These are phyloP conservation scores for Colletotrichum echinochloae DNA, from an alignment of 2,329 filamentous ascomycete genomes.

Conservation along the genomic window DNA sequence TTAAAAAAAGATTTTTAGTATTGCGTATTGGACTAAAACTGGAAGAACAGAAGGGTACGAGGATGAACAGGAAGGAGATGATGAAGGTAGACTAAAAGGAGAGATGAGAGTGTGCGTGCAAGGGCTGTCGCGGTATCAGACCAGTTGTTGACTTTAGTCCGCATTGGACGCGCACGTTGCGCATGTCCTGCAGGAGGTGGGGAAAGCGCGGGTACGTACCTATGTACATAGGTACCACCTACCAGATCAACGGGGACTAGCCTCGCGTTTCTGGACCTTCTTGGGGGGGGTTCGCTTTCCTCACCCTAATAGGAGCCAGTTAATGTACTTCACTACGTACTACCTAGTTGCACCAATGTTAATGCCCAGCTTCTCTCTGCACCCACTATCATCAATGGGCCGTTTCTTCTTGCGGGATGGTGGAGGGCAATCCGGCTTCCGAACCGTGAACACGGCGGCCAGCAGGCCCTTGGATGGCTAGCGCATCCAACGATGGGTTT, in stretches of 20 bases:
- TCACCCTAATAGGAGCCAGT: neutral
- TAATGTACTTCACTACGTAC: too few species aligned
- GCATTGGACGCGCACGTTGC: slow-evolving; percentile 34
- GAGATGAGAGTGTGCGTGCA: slow-evolving; percentile 21
- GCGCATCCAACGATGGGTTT: slow-evolving; percentile 31
- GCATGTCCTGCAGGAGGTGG: slow-evolving; percentile 38
- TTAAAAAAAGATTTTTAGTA: slow-evolving; percentile 31
- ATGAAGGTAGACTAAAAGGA: slow-evolving; percentile 20
- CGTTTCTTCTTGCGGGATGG: neutral
- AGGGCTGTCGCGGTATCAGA: slow-evolving; percentile 37
- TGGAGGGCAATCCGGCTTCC: slow-evolving; percentile 7
- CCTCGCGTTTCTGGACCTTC: neutral
- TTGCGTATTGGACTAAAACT: neutral
- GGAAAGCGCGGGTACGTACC: slow-evolving; percentile 23
- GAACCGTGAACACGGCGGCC: slow-evolving; percentile 19
- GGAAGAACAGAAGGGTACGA: slow-evolving; percentile 7
- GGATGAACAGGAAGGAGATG: slow-evolving; percentile 12
- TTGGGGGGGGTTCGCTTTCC: slow-evolving; percentile 4
- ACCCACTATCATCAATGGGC: neutral
- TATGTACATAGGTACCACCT: neutral
- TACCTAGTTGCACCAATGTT: slow-evolving; percentile 7
- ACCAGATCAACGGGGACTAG: slow-evolving; percentile 22
- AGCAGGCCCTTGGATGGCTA: slow-evolving; percentile 6
- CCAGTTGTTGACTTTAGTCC: slow-evolving; percentile 34
- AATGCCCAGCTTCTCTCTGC: neutral